These are phyloP conservation scores for Fusarium albidum DNA, from an alignment of 2,329 filamentous ascomycete genomes.

Conservation along the genomic window DNA sequence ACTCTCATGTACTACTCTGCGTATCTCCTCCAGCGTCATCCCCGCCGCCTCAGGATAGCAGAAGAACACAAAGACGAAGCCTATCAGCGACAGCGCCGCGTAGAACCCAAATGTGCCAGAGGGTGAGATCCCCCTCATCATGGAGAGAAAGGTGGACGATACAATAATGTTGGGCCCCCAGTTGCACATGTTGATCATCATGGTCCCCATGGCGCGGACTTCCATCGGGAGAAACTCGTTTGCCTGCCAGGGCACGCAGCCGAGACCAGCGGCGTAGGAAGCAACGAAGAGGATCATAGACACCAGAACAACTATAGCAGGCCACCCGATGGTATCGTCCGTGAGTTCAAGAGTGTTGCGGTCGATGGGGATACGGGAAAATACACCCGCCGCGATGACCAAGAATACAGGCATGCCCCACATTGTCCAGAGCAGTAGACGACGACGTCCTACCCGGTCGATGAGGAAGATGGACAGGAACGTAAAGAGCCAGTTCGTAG, in stretches of 20 bases:
- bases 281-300: slow-evolving; percentile 36
- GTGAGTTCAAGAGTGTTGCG: slow-evolving; percentile 16
- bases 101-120: slow-evolving; percentile 28
- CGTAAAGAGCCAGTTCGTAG: slow-evolving; percentile 30
- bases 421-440: slow-evolving; percentile 27
- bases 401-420: slow-evolving; percentile 32
- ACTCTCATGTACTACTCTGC: too few species aligned
- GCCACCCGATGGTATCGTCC: slow-evolving; percentile 21
- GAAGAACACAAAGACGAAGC: slow-evolving; percentile 49
- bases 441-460: slow-evolving; percentile 24
- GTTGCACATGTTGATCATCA: slow-evolving; percentile 53
- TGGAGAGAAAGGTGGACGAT: slow-evolving; percentile 25
- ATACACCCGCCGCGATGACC: slow-evolving; percentile 20
- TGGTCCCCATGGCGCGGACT: slow-evolving; percentile 54
- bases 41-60: slow-evolving; percentile 61
- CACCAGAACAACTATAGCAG: slow-evolving; percentile 23
- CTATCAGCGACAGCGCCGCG: slow-evolving; percentile 17
- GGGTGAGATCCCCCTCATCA: slow-evolving; percentile 29
- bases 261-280: slow-evolving; percentile 33
- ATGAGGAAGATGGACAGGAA: slow-evolving; percentile 30
- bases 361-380: slow-evolving; percentile 21
- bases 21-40: slow-evolving; percentile 59
- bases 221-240: slow-evolving; percentile 45
- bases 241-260: slow-evolving; percentile 33
- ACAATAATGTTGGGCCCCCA: slow-evolving; percentile 50